Percentiles rank a stretch among this genome's conserved stretches.
Evolutionary conservation across 1,284 basidiomycete species (phyloP).

Genomic region (Cutaneotrichosporon spelunceum): DNA sequence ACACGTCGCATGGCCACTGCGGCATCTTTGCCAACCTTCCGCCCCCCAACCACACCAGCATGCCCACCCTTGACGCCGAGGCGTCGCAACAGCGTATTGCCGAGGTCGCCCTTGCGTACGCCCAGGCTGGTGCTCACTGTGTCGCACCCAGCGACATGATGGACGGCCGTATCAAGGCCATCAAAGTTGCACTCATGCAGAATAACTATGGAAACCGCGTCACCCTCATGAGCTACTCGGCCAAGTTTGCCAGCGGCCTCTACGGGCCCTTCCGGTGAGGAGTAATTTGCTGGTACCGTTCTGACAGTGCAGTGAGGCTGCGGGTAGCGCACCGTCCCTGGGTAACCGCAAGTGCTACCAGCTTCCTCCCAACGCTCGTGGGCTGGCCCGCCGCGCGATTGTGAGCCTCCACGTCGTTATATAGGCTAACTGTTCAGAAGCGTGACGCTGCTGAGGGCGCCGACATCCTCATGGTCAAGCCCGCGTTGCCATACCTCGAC

Average conservation of each 20-base stretch:
- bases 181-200: conserved; percentile 81
- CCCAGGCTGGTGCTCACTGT: conserved; percentile 90
- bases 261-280: conserved; percentile 93
- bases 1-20: conserved; percentile 97
- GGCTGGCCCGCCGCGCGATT: conserved; percentile 88
- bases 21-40: conserved; percentile 62
- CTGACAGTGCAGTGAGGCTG: conserved; percentile 69
- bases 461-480: conserved; percentile 99
- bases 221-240: conserved; percentile 96
- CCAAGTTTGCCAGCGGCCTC: conserved; percentile 94
- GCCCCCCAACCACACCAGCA: conserved; percentile 38
- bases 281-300: background rate
- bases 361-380: conserved; percentile 81
- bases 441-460: conserved; percentile 92
- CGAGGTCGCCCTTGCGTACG: conserved; percentile 88
- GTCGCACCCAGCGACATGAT: conserved; percentile 99
- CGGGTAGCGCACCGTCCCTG: conserved; percentile 88
- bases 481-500: conserved; percentile 92
- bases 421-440: conserved; percentile 56
- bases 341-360: conserved; percentile 98
- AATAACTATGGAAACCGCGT: conserved; percentile 78
- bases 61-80: conserved; percentile 57
- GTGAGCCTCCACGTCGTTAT: conserved; percentile 55
- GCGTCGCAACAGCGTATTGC: conserved; percentile 82
- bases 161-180: conserved; percentile 88